These are phyloP conservation scores for Trichoderma cornu-damae DNA, from an alignment of 2,329 filamentous ascomycete genomes.

Conservation along the genomic window DNA sequence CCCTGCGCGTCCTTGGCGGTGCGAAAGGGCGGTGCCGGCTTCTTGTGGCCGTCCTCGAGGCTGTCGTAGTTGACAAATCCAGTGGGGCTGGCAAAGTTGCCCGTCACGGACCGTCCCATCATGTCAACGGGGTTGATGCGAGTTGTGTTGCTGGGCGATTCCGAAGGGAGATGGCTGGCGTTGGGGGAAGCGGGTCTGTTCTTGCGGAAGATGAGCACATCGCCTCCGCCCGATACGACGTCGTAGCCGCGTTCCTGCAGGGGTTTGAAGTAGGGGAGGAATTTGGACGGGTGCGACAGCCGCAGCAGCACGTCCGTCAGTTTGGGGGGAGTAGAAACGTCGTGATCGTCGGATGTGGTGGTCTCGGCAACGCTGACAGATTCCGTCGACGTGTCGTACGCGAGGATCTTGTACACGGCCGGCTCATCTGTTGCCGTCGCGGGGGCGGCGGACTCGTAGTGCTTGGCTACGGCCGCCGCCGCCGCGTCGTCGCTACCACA, in stretches of 20 bases:
- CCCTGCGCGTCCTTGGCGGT: slow-evolving; percentile 37
- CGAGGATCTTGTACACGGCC: slow-evolving; percentile 57
- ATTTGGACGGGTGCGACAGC: slow-evolving; percentile 58
- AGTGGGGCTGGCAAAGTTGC: slow-evolving; percentile 59
- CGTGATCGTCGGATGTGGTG: slow-evolving; percentile 51
- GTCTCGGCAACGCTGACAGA: slow-evolving; percentile 56
- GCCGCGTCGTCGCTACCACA: slow-evolving; percentile 32
- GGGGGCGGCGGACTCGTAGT: slow-evolving; percentile 21
- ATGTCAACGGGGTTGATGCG: slow-evolving; percentile 56
- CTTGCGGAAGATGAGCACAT: slow-evolving; percentile 64
- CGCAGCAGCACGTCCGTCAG: slow-evolving; percentile 57
- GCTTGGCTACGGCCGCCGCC: slow-evolving; percentile 35
- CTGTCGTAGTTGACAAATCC: slow-evolving; percentile 59
- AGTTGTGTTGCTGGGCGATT: not conserved
- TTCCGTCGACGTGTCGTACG: slow-evolving; percentile 57
- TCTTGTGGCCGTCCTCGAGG: slow-evolving; percentile 26
- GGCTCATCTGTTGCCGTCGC: slow-evolving; percentile 13
- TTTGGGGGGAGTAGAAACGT: slow-evolving; percentile 46
- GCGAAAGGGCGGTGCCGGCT: slow-evolving; percentile 32
- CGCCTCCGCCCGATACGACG: slow-evolving; percentile 57
- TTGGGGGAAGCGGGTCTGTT: slow-evolving; percentile 32
- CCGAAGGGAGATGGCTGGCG: not conserved
- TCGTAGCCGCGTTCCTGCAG: slow-evolving; percentile 61
- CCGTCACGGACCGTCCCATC: slow-evolving; percentile 45
- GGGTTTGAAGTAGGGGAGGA: slow-evolving; percentile 57